Percentiles rank a stretch among this genome's conserved stretches.
These are phyloP conservation scores for Chlorella sp. DNA, from an alignment of 139 green algal species.

Conservation along the genomic window DNA sequence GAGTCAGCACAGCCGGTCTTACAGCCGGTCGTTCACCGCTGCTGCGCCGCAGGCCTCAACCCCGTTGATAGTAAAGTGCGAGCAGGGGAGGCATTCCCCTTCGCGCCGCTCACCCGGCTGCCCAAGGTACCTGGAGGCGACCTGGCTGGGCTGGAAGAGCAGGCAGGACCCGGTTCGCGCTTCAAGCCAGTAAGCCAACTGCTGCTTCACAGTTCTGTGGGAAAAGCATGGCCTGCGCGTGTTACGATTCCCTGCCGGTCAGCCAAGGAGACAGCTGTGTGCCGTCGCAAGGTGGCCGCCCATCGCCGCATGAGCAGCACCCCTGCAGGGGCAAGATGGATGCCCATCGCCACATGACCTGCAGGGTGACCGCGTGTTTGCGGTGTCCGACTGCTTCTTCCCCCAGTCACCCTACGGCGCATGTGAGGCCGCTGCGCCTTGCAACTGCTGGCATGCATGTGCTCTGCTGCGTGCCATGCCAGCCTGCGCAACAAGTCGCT, in stretches of 20 bases:
- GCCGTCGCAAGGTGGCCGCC: neutral
- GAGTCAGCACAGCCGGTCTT: no score
- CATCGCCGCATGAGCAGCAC: neutral
- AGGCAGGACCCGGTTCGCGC: neutral
- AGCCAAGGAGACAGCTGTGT: neutral
- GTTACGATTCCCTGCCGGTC: neutral
- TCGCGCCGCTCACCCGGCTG: neutral
- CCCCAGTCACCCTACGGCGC: neutral
- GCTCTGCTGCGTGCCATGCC: no score
- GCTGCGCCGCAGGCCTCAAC: neutral
- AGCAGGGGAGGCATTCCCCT: neutral
- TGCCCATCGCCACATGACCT: neutral
- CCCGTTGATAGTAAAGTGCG: conserved; percentile 8
- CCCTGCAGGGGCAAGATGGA: neutral
- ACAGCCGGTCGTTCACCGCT: no score
- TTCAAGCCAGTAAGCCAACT: neutral
- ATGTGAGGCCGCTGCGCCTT: no score
- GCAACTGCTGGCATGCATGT: no score
- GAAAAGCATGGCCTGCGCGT: neutral
- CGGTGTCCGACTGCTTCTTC: conserved; percentile 11
- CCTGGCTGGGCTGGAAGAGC: neutral
- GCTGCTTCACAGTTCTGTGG: neutral
- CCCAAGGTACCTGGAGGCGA: conserved; percentile 11
- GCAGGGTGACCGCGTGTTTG: conserved; percentile 23
- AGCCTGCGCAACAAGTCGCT: no score